Conservation (phyloP, 2,329 filamentous ascomycete species). For the Remersonia thermophila region DNA sequence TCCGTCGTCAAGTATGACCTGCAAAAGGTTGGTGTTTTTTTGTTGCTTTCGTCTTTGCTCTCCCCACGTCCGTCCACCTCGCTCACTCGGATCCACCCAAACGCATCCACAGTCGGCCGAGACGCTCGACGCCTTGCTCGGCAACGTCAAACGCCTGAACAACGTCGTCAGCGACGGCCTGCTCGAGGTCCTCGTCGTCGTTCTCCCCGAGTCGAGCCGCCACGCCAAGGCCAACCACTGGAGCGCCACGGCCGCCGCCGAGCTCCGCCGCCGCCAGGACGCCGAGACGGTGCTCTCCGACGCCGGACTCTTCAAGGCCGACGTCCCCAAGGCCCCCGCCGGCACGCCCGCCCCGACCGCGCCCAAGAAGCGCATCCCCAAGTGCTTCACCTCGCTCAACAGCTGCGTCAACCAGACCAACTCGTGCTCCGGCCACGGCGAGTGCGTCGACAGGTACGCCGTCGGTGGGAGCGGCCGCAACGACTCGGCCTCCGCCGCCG, state of each 20-base stretch:
- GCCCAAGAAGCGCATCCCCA: conserved; percentile 37
- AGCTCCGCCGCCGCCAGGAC: conserved; percentile 35
- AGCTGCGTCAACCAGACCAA: conserved; percentile 59
- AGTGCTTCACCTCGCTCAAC: conserved; percentile 62
- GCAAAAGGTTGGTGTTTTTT: conserved; percentile 26
- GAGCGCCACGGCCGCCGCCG: conserved; percentile 26
- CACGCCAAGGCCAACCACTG: conserved; percentile 26
- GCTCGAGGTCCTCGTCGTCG: conserved; percentile 44
- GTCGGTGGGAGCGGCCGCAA: conserved; percentile 28
- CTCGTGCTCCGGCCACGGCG: conserved; percentile 72
- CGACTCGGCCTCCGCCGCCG: conserved; percentile 20
- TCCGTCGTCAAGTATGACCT: conserved; percentile 33
- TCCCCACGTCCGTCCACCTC: background rate
- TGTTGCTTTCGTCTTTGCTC: background rate
- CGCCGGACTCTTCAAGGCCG: conserved; percentile 9
- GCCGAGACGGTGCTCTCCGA: conserved; percentile 33
- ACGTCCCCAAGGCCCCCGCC: background rate
- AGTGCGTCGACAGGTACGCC: conserved; percentile 55
- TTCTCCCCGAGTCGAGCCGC: conserved; percentile 37
- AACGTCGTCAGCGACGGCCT: conserved; percentile 35
- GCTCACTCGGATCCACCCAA: conserved; percentile 15
- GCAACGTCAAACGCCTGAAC: conserved; percentile 32
- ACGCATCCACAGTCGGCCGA: conserved; percentile 26
- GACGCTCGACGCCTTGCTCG: conserved; percentile 31
- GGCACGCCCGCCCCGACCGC: conserved; percentile 23